Evolutionary conservation across 2,329 filamentous ascomycete genomes (phyloP).

Genomic region (Calonectria leucothoes): DNA sequence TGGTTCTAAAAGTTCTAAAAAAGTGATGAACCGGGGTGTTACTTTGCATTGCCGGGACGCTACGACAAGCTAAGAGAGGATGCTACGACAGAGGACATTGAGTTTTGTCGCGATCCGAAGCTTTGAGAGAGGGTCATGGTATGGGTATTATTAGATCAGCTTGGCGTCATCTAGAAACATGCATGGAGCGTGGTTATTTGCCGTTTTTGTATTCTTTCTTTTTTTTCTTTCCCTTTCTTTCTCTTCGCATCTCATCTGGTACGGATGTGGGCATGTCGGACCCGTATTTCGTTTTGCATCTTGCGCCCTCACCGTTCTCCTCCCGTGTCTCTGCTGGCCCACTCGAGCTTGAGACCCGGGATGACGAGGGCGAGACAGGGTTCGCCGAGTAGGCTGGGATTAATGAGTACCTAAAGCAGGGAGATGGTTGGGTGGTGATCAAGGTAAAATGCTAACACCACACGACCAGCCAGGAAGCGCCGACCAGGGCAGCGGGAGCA

Average conservation of each 20-base stretch:
- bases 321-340: not conserved
- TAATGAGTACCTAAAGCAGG: slow-evolving; percentile 7
- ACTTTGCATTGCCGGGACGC: not conserved
- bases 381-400: not conserved
- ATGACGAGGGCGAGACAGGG: slow-evolving; percentile 15
- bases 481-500: slow-evolving; percentile 30
- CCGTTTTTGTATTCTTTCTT: not conserved
- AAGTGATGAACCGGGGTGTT: slow-evolving; percentile 21
- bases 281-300: not conserved
- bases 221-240: not conserved
- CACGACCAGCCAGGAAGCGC: not conserved
- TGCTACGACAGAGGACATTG: not conserved
- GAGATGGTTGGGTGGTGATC: slow-evolving; percentile 5
- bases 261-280: not conserved
- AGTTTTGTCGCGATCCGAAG: not conserved
- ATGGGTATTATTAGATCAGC: not conserved
- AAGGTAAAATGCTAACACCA: slow-evolving; percentile 26
- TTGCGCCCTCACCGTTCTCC: not conserved
- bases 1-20: not conserved
- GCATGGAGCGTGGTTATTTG: not conserved
- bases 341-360: slow-evolving; percentile 17
- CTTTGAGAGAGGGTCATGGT: not conserved
- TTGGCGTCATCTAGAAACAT: not conserved
- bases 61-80: not conserved
- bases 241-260: not conserved